Percentiles rank a stretch among this genome's conserved stretches.
phyloP scores from a whole-genome alignment of 192 early-diverging fungal species.

The Endogone sp. region DNA sequence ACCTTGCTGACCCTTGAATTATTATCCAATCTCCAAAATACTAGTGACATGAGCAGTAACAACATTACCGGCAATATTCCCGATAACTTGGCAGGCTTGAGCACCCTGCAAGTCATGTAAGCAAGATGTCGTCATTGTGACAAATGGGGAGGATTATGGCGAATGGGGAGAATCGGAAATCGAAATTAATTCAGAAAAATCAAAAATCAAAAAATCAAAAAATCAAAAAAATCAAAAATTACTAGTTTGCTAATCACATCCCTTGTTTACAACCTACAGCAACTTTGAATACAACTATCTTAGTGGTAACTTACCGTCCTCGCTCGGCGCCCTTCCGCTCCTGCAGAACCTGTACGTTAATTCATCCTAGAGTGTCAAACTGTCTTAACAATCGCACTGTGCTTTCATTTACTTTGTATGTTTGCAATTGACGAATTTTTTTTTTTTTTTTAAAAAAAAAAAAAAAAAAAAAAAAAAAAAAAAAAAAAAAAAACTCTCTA shows the following conservation, averaged over 20 bases:
- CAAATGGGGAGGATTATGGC: no score
- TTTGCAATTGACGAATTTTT: not conserved
- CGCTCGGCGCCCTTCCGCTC: constrained; percentile 9
- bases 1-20: not conserved
- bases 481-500: not conserved
- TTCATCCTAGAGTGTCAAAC: no score
- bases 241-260: not conserved
- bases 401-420: not conserved
- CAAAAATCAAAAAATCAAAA: no score
- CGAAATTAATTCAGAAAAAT: not conserved
- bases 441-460: not conserved
- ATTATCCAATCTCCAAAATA: not conserved
- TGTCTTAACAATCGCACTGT: not conserved
- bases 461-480: not conserved
- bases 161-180: no score
- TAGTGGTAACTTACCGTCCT: constrained; percentile 10
- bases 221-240: not conserved
- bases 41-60: constrained; percentile 23
- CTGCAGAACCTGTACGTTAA: constrained; percentile 10
- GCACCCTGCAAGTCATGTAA: constrained; percentile 19
- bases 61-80: constrained; percentile 24
- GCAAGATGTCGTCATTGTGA: no score
- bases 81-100: not conserved
- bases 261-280: not conserved
- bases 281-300: constrained; percentile 23